These are phyloP conservation scores for Erodium moschatum DNA, from an alignment of 441 rosid genomes.

Conservation along the genomic window DNA sequence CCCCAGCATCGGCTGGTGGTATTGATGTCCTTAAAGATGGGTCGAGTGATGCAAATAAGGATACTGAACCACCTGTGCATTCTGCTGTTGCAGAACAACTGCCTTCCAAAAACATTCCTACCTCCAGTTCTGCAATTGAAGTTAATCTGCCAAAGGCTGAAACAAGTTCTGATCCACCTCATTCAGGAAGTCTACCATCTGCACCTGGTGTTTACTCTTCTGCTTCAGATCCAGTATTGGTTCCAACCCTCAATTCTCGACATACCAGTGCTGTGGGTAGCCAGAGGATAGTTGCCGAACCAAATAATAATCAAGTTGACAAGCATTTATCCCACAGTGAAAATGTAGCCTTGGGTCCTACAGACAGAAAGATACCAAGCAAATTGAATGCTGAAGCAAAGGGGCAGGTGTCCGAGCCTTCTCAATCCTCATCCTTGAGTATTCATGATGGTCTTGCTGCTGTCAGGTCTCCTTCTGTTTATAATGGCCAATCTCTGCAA, in stretches of 20 bases:
- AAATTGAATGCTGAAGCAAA: constrained; percentile 22
- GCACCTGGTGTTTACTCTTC: constrained; percentile 32
- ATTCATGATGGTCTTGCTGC: constrained; percentile 25
- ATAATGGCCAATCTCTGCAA: constrained; percentile 24
- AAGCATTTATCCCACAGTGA: constrained; percentile 19
- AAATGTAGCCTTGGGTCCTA: constrained; percentile 10
- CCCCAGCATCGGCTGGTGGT: constrained; percentile 19
- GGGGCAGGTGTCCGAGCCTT: constrained; percentile 25
- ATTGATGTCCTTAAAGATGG: constrained; percentile 24
- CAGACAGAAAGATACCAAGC: constrained; percentile 19
- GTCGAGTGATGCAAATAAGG: constrained; percentile 25
- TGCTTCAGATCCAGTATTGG: constrained; percentile 36
- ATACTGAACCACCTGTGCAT: constrained; percentile 11
- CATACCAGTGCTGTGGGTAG: constrained; percentile 25
- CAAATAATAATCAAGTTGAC: constrained; percentile 25
- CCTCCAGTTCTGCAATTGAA: constrained; percentile 27
- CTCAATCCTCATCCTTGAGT: constrained; percentile 24
- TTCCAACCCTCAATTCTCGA: constrained; percentile 22
- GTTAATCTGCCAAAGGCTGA: constrained; percentile 29
- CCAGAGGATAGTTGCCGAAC: constrained; percentile 28
- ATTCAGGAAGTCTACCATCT: constrained; percentile 20
- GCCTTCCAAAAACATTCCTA: constrained; percentile 21
- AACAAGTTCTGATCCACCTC: constrained; percentile 21
- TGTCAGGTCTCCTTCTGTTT: constrained; percentile 21
- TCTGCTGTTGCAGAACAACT: constrained; percentile 21